A percentile compares a stretch with the other conserved stretches of the same genome.
These are phyloP conservation scores for Scedosporium boydii DNA, from an alignment of 2,329 filamentous ascomycete species.

Conservation along the genomic window DNA sequence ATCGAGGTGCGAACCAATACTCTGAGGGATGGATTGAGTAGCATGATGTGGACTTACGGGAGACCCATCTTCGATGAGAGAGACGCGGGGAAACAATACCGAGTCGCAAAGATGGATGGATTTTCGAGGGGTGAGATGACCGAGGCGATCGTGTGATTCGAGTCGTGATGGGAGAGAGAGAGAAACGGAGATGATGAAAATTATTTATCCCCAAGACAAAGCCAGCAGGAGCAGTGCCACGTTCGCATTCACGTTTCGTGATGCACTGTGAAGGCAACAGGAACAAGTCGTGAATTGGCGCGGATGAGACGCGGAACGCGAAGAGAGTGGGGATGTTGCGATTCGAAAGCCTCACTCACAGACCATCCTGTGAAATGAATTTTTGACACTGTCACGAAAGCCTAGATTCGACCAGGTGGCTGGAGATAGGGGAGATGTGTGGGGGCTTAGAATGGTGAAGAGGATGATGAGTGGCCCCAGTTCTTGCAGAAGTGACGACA, in stretches of 20 bases:
- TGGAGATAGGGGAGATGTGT: not conserved
- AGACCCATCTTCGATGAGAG: slow-evolving; percentile 4
- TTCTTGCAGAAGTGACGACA: not conserved
- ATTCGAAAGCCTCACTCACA: not conserved
- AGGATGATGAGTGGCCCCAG: not conserved
- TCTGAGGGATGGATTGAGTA: not conserved
- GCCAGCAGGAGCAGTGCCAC: not conserved
- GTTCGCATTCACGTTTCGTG: not conserved
- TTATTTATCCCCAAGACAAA: not conserved
- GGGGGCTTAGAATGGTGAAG: not conserved
- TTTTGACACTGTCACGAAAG: not conserved
- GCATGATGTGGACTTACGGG: slow-evolving; percentile 2
- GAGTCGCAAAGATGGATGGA: not conserved
- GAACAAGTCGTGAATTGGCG: not conserved
- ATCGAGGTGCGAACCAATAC: not conserved
- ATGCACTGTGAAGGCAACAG: not conserved
- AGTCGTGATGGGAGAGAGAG: not conserved
- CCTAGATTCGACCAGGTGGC: not conserved
- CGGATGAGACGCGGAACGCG: not conserved
- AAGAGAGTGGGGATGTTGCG: not conserved
- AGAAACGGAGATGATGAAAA: not conserved
- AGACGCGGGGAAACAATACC: not conserved
- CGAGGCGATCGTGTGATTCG: not conserved
- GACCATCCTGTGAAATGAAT: not conserved
- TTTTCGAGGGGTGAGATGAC: not conserved